Base-by-base conservation (phyloP, 139 green algal species). In the Chlamydomonas sp. region DNA sequence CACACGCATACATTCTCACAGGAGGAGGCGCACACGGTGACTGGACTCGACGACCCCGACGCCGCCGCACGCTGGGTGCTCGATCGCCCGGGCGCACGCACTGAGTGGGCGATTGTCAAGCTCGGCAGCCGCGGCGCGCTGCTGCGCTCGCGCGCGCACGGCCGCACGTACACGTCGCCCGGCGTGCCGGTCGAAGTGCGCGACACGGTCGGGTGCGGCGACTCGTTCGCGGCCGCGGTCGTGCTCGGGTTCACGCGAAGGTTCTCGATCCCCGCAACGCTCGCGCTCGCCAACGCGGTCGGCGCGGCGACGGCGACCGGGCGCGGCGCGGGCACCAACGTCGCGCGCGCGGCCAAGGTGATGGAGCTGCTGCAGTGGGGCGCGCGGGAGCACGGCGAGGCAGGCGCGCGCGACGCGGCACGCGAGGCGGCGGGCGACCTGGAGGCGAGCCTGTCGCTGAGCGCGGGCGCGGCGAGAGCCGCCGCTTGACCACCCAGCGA, bases 151-250 rank as follows among this genome's bases (percentile, higher is more conserved):
- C 76, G 69, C 29, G 54, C 29, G 8, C 31, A 50, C 1, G 65
- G 33, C 22, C 3, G 62, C 3, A 33, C 48, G 2, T 71, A 62
- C 65, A 50, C 39, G 39, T 50, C 13, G 10, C 13, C 39, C 8
- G 8, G n/a, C 13, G n/a, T 73, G 36, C 73, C 88, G 82, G 92
- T 98, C 28, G 72, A 90, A 1, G 92, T 97, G 26, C 71, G 73
- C 5, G 94, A 99, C 81, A 98, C 93, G 1, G 94, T 98, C 3
- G 93, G 94, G 6, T 99, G 94, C 75, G 94, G 94, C 3, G 94
- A 99, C 83, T 87, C 70, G 65, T 97, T 98, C 77, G 94, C 90
- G 3, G 86, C 90, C 1, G 94, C 92, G 2, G 66, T 97, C 24
- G 90, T 91, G 16, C 71, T 96, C 50, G 94, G 92, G 10, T 97